Evolutionary conservation across 78 protist species (phyloP), one percentile per base, ranked within the genome.

Genomic region (Anaeramoeba ignava): DNA sequence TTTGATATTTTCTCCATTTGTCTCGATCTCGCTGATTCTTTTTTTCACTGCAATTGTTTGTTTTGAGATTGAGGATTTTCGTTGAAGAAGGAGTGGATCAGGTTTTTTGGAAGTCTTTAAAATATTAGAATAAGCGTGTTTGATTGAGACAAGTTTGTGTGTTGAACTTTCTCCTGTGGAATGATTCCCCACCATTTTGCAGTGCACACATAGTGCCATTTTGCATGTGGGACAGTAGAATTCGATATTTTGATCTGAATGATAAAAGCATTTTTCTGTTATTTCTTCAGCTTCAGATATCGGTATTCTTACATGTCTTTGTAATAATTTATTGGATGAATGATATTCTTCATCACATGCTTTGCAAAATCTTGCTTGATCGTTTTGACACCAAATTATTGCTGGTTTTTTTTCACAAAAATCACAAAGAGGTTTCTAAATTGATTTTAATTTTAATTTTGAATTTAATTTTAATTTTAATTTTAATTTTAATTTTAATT

Each of bases 151-250:
- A 12, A 88, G 88, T 83, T 36, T 36, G 41, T 88, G 91, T 33
- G 80, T 1, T 40, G 91, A 81, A 0, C 38, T 1, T 67, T 83
- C 85, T 0, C 91, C 91, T 39, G 82, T 0, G 34, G 85, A 1
- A 68, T 89, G 91, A 39, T 41, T 37, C 78, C 91, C 91, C 73
- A 41, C 42, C 91, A 89, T 89, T 41, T 89, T 89, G 88, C 91
- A 89, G 33, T 82, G 67, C 54, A 89, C 40, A 81, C 91, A 89
- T 39, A 89, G 82, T 17, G 91, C 89, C 39, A 2, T 31, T 40
- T 68, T 39, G 42, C 78, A 38, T 33, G n/a, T 33, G 33, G 91
- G 84, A 80, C 84, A 80, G 38, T 80, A 89, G 82, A 41, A 89
- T 81, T 85, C 81, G n/a, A 82, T 8, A 3, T 37, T 33, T 34